Evolutionary conservation across 768 basidiomycete genomes (phyloP).

Genomic region (Kwoniella sp.): DNA sequence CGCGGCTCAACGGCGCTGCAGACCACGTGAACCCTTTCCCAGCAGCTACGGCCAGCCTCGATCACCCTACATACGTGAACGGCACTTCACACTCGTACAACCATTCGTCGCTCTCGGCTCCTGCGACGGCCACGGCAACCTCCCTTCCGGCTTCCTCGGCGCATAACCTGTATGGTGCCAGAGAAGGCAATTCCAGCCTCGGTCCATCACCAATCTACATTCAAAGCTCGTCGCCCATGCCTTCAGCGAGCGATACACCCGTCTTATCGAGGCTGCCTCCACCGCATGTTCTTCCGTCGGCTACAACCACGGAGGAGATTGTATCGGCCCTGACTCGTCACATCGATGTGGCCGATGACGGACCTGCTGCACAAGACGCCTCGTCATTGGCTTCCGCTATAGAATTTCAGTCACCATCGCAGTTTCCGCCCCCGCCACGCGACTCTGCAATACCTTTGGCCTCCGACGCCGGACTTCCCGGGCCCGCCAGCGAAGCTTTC

Average conservation of each 20-base stretch:
- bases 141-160: not conserved
- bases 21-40: not conserved
- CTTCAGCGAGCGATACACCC: not conserved
- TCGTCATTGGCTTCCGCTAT: not conserved
- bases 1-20: not conserved
- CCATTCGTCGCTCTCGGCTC: not conserved
- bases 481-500: not conserved
- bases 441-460: too few species aligned
- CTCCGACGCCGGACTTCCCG: too few species aligned
- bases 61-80: not conserved
- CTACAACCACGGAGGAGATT: not conserved
- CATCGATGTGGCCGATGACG: not conserved
- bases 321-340: not conserved
- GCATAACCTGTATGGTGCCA: not conserved
- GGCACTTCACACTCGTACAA: not conserved
- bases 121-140: not conserved
- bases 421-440: too few species aligned
- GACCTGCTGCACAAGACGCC: not conserved
- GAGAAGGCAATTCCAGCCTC: not conserved
- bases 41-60: not conserved
- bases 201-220: not conserved
- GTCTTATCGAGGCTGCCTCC: conserved; percentile 9
- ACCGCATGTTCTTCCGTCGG: conserved; percentile 5
- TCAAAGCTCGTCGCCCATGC: not conserved
- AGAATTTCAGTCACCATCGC: not conserved